These are phyloP conservation scores for Narthecium ossifragum DNA, from an alignment of 106 monocot species.

Conservation along the genomic window DNA sequence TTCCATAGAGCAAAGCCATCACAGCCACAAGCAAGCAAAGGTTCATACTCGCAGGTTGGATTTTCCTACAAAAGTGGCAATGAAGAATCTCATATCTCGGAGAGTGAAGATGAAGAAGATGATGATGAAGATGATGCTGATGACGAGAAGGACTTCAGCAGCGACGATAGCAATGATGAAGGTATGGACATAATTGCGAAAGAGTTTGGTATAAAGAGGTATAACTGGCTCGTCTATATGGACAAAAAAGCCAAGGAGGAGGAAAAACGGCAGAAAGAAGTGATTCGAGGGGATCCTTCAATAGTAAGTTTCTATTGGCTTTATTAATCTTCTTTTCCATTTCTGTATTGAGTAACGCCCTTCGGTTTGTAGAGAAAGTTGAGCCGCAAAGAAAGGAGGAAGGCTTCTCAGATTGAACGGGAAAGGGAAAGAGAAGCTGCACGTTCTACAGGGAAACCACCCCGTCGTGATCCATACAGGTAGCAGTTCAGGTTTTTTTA, in stretches of 20 bases:
- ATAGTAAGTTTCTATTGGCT: slow-evolving; percentile 59
- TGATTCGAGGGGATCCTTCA: slow-evolving; percentile 89
- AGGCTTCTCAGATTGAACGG: slow-evolving; percentile 93
- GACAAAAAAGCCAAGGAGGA: slow-evolving; percentile 97
- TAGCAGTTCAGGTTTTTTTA: too few relatives aligned
- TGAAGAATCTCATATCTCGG: slow-evolving; percentile 44
- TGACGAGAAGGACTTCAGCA: slow-evolving; percentile 90
- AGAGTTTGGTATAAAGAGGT: slow-evolving; percentile 96
- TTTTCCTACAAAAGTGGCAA: slow-evolving; percentile 81
- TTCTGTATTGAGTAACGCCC: too few relatives aligned
- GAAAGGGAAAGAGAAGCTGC: slow-evolving; percentile 79
- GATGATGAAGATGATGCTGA: slow-evolving; percentile 86
- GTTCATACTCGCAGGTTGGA: slow-evolving; percentile 93
- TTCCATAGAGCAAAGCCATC: slow-evolving; percentile 36
- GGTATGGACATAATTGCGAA: slow-evolving; percentile 84
- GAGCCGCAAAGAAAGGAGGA: slow-evolving; percentile 98
- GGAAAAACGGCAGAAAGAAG: slow-evolving; percentile 93
- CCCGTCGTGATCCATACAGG: slow-evolving; percentile 92
- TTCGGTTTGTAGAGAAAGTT: slow-evolving; percentile 64
- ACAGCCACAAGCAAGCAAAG: slow-evolving; percentile 59
- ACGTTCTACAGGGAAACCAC: slow-evolving; percentile 53
- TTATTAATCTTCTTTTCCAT: background rate
- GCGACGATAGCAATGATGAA: slow-evolving; percentile 96
- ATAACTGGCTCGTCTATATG: slow-evolving; percentile 98
- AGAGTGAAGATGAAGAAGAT: slow-evolving; percentile 63